Evolutionary conservation across 139 green algal species (phyloP).

Genomic region (Axilococcus clingmanii): DNA sequence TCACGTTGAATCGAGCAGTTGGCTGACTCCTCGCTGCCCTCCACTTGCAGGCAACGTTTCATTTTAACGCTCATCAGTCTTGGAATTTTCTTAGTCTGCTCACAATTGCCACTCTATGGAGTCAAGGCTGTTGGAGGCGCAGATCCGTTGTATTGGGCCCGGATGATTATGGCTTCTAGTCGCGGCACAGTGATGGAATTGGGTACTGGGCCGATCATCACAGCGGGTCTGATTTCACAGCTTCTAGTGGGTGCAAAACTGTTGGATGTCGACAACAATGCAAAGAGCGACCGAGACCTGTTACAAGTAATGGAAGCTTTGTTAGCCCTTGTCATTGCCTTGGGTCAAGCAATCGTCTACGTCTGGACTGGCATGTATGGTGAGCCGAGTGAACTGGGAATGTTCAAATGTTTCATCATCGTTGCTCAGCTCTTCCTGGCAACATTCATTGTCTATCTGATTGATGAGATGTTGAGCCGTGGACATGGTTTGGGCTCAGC

Average conservation of each 20-base stretch:
- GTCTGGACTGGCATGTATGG: slow-evolving; percentile 99
- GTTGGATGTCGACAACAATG: slow-evolving; percentile 94
- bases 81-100: slow-evolving; percentile 98
- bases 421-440: slow-evolving; percentile 94
- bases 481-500: slow-evolving; percentile 95
- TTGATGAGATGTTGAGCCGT: slow-evolving; percentile 97
- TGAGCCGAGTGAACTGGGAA: slow-evolving; percentile 85
- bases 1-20: slow-evolving; percentile 2
- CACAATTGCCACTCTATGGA: slow-evolving; percentile 94
- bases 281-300: slow-evolving; percentile 92
- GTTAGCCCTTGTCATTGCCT: slow-evolving; percentile 97
- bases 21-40: not conserved
- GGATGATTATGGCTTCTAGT: slow-evolving; percentile 97
- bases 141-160: slow-evolving; percentile 97
- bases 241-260: slow-evolving; percentile 94
- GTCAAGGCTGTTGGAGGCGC: slow-evolving; percentile 78
- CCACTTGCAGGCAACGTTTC: slow-evolving; percentile 80
- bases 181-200: slow-evolving; percentile 97
- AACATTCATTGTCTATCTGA: slow-evolving; percentile 96
- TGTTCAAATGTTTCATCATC: slow-evolving; percentile 89
- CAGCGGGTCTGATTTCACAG: slow-evolving; percentile 94
- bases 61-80: slow-evolving; percentile 89
- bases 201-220: slow-evolving; percentile 95
- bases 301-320: slow-evolving; percentile 94
- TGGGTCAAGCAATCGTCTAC: slow-evolving; percentile 98